phyloP scores from a whole-genome alignment of 2,329 filamentous ascomycete species.

The Microascus cirrosus region DNA sequence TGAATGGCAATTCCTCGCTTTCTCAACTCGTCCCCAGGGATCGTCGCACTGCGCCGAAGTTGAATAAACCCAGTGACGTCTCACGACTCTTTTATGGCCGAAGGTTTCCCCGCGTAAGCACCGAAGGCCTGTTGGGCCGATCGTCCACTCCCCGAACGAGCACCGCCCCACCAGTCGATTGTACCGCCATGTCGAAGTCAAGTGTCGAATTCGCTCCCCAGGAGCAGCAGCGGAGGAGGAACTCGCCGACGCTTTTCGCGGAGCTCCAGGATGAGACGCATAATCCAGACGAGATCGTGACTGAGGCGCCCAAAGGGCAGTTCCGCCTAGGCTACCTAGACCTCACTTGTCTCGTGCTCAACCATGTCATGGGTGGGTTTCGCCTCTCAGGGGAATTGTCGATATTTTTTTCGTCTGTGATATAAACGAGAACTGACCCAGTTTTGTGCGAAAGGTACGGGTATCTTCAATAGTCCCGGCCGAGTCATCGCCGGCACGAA shows the following conservation, averaged over 20 bases:
- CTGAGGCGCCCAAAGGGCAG: constrained; percentile 18
- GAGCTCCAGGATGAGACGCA: background rate
- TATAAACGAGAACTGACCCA: background rate
- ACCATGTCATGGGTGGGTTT: constrained; percentile 10
- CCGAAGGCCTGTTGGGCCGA: too few species aligned
- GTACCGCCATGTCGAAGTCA: background rate
- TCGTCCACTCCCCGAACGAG: too few species aligned
- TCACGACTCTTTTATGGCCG: too few species aligned
- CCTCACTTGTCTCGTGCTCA: constrained; percentile 21
- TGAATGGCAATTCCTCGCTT: too few species aligned
- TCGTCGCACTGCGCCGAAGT: too few species aligned
- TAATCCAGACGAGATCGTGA: constrained; percentile 17
- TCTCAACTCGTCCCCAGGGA: too few species aligned
- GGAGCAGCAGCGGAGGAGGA: background rate
- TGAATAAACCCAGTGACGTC: too few species aligned
- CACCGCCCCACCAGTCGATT: background rate
- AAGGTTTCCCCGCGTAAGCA: too few species aligned
- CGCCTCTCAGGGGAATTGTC: background rate
- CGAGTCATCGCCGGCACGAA: constrained; percentile 21
- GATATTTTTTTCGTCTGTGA: background rate
- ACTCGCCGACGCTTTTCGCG: background rate
- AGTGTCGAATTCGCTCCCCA: background rate
- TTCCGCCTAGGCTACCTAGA: constrained; percentile 24
- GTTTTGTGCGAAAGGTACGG: constrained; percentile 19
- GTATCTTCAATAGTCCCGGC: constrained; percentile 22